A percentile compares a stretch with the other conserved stretches of the same genome.
Conservation (phyloP, 2,329 filamentous ascomycete species). For the Penicillium occitanis region DNA sequence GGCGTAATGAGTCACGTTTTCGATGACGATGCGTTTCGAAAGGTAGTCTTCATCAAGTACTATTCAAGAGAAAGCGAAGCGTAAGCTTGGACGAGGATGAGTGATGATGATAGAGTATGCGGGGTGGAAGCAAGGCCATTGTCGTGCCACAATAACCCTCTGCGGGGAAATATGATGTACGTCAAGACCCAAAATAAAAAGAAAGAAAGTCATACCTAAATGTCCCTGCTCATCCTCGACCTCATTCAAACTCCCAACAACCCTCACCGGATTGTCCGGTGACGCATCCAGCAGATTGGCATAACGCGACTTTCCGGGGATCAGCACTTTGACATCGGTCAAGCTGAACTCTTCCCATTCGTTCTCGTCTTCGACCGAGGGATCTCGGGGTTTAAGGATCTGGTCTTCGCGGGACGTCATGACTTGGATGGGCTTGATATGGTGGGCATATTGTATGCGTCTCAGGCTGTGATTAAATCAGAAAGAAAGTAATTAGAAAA, state of each 20-base stretch:
- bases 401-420: slow-evolving; percentile 49
- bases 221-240: slow-evolving; percentile 47
- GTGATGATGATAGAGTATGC: neutral
- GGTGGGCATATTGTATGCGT: neutral
- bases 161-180: slow-evolving; percentile 1
- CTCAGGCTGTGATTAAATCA: neutral
- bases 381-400: slow-evolving; percentile 46
- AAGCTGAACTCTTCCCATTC: slow-evolving; percentile 62
- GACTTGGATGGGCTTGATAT: slow-evolving; percentile 25
- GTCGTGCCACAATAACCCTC: neutral
- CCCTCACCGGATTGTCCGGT: slow-evolving; percentile 54
- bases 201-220: slow-evolving; percentile 34
- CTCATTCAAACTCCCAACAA: slow-evolving; percentile 53
- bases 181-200: neutral
- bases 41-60: slow-evolving; percentile 42
- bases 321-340: slow-evolving; percentile 53
- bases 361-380: slow-evolving; percentile 50
- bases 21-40: slow-evolving; percentile 47
- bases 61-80: slow-evolving; percentile 20
- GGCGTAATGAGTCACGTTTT: slow-evolving; percentile 51
- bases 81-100: neutral
- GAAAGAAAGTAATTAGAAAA: neutral
- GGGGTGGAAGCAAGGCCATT: neutral
- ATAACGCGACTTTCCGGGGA: slow-evolving; percentile 50
- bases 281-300: slow-evolving; percentile 58